Percentiles rank a stretch among this genome's conserved stretches.
These are phyloP conservation scores for Lachancea cidri DNA, from an alignment of 805 yeast genomes.

Conservation along the genomic window DNA sequence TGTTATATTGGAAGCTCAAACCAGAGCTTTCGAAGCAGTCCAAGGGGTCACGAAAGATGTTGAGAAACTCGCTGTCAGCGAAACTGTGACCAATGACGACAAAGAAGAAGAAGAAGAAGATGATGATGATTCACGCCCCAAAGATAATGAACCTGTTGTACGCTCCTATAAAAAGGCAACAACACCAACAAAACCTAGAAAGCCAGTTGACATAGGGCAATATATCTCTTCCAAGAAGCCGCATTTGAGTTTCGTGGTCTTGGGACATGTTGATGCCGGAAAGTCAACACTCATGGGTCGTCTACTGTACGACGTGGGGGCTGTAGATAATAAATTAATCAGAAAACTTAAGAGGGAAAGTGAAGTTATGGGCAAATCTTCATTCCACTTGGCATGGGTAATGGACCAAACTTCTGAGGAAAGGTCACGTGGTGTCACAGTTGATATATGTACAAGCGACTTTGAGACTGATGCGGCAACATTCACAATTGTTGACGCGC, in stretches of 20 bases:
- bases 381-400: constrained; percentile 98
- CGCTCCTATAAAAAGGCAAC: constrained; percentile 24
- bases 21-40: constrained; percentile 37
- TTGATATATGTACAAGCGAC: constrained; percentile 94
- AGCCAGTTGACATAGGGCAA: constrained; percentile 56
- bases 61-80: constrained; percentile 4
- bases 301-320: constrained; percentile 83
- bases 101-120: constrained; percentile 27
- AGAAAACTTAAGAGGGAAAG: constrained; percentile 97
- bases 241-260: constrained; percentile 90
- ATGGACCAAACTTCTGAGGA: constrained; percentile 99
- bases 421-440: constrained; percentile 97
- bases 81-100: constrained; percentile 26
- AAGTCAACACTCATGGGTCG: constrained; percentile 99
- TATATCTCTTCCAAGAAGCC: constrained; percentile 90
- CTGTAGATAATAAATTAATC: constrained; percentile 94
- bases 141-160: constrained; percentile 16
- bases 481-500: constrained; percentile 97
- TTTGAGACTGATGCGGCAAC: constrained; percentile 93
- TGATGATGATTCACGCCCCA: constrained; percentile 19
- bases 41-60: constrained; percentile 24
- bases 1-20: constrained; percentile 54
- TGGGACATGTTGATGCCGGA: constrained; percentile 99
- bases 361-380: constrained; percentile 97
- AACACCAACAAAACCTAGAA: constrained; percentile 29